Evolutionary conservation across 2,329 filamentous ascomycete genomes (phyloP), one percentile per base, ranked within the genome.

Genomic region (Dactylellina leptospora): DNA sequence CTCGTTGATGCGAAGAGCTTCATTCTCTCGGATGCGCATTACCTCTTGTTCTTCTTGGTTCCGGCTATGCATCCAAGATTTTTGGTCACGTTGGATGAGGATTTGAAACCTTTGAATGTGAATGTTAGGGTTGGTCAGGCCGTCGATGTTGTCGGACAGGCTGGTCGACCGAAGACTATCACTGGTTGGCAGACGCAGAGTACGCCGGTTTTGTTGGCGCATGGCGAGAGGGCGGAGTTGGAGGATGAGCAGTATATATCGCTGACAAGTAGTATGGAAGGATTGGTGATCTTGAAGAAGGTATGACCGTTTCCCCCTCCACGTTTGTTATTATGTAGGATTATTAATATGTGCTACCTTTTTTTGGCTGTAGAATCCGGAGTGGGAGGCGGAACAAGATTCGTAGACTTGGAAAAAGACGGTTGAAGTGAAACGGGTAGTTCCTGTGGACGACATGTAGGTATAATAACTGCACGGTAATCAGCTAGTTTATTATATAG

Each of bases 151-250:
- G 95, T 99, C 40, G 96, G 95, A 55, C 95, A 97, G 81, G 95
- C 96, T 10, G 95, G 95, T 79, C 87, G 93, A 74, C 95, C 95
- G 76, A 97, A 99, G 88, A 99, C 95, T 1, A 99, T 99, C 78
- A 99, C 95, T 8, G 95, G 95, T 58, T 99, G 95, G 95, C 95
- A 99, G 82, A 99, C 95, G 75, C 95, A 99, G 84, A 97, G 91
- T 83, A 99, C 95, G n/a, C 95, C 95, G 0, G 95, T 99, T 48
- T 84, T 99, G 69, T 83, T 99, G 77, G 89, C 91, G n/a, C 90
- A 96, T 78, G 95, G 96, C 27, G 95, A 99, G 84, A 86, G 96
- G 77, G 95, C 95, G 8, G 95, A 99, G 83, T 83, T 99, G 54
- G 95, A 99, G 81, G 95, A 99, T 78, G 95, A 99, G 82, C 89